Conservation (phyloP, 495 filamentous ascomycete genomes). For the Podospora pseudoanserina region DNA sequence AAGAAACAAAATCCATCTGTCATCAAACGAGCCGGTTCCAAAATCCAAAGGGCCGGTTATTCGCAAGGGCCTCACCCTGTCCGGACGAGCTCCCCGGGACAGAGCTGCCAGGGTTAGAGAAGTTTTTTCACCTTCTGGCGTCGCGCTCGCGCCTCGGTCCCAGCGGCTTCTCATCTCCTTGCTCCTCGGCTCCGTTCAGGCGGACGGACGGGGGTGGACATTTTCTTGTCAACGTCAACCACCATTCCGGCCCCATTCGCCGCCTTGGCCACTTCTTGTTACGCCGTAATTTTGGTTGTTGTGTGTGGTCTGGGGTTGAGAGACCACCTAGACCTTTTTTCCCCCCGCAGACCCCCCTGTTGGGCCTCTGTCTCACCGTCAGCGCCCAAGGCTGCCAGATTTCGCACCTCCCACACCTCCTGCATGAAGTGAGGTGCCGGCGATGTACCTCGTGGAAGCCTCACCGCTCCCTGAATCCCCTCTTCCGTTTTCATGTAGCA, state of each 20-base stretch:
- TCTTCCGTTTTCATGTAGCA: background rate
- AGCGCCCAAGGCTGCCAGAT: constrained; percentile 12
- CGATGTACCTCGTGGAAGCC: background rate
- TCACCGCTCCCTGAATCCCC: constrained; percentile 4
- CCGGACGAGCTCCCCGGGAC: background rate
- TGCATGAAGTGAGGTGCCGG: background rate
- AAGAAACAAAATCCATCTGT: constrained; percentile 1
- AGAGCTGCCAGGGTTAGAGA: background rate
- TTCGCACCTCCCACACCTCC: background rate
- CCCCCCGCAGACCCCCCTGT: background rate
- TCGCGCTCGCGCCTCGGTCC: background rate
- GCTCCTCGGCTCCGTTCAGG: background rate
- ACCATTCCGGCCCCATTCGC: constrained; percentile 10
- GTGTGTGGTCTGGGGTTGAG: background rate
- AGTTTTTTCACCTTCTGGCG: constrained; percentile 6
- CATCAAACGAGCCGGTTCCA: constrained; percentile 5
- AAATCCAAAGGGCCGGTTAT: background rate
- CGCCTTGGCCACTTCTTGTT: background rate
- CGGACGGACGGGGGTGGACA: background rate
- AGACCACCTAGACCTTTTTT: background rate
- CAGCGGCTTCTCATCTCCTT: background rate
- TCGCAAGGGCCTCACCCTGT: background rate
- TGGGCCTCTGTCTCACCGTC: background rate
- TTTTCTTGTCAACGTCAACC: background rate
- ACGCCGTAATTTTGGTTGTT: background rate